Base-by-base conservation (phyloP, 768 basidiomycete species). In the Tulasnella sp. region DNA sequence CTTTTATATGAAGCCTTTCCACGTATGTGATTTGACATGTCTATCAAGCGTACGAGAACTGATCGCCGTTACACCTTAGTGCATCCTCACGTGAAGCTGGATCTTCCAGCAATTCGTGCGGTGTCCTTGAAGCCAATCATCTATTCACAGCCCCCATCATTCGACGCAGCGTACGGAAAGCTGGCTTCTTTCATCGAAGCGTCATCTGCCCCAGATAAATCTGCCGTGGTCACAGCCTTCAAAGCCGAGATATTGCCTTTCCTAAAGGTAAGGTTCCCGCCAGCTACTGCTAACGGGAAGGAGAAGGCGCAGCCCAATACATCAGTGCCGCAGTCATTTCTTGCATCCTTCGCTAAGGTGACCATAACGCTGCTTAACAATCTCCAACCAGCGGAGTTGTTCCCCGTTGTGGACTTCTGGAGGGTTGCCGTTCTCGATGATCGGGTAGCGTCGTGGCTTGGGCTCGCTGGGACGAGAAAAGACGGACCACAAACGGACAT, bases 401-500 rank as follows among this genome's bases (percentile, higher is more conserved):
- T 93, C 73, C 91, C 92, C 0, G 67, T 92, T 3, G 77, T 83
- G 10, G 92, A 94, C 66, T 74, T 92, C 63, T 87, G 89, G 84
- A 76, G 90, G 1, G 75, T 92, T 9, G 84, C 83, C 0, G 68
- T 88, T 17, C 77, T 92, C 21, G 83, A 89, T 68, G 73, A 77
- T 0, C 67, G 75, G 0, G 78, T 82, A 17, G 76, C 78, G 0
- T 67, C 70, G 0, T 86, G 80, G 82, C 71, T 68, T 38, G 71
- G 77, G 10, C 49, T 53, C 9, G 34, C 61, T 17, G 25, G 17
- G 15, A 24, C 45, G 21, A 25, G 41, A 10, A 29, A 27, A 21
- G 59, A 49, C 24, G 60, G 34, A 21, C 25, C 21, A 19, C 38
- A 41, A 30, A 49, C 41, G 21, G 45, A 42, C 42, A 42, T 59